These are phyloP conservation scores for Diaporthe helianthi DNA, from an alignment of 2,329 filamentous ascomycete genomes.

Conservation along the genomic window DNA sequence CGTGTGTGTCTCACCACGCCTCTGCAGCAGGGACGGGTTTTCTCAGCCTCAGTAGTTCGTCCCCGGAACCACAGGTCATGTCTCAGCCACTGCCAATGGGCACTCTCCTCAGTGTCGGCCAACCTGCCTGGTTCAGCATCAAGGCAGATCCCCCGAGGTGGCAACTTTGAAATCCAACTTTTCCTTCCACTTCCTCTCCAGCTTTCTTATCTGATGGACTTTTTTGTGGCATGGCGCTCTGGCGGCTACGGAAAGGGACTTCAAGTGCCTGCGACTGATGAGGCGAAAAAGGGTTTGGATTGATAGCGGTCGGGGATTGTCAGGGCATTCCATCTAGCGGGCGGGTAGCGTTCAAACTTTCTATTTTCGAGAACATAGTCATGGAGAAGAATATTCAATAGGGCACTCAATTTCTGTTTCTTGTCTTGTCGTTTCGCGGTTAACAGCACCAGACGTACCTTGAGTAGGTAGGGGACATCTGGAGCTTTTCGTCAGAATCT, in stretches of 20 bases:
- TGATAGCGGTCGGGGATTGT: neutral
- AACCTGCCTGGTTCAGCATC: neutral
- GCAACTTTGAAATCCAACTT: neutral
- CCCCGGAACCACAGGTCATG: neutral
- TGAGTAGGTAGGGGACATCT: no score
- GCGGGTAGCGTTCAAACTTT: neutral
- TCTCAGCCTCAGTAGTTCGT: neutral
- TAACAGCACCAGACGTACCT: neutral
- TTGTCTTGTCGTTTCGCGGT: neutral
- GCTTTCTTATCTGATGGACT: neutral
- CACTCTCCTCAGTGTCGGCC: neutral
- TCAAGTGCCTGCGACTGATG: neutral
- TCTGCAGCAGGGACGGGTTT: neutral
- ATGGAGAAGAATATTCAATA: neutral
- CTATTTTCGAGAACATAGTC: neutral
- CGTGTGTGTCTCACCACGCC: neutral
- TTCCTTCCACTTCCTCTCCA: neutral
- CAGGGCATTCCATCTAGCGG: neutral
- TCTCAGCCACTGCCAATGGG: conserved; percentile 8
- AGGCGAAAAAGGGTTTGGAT: neutral
- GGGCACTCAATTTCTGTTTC: conserved; percentile 2
- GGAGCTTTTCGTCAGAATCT: neutral
- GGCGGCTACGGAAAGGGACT: neutral
- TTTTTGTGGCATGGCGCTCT: conserved; percentile 11
- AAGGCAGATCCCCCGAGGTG: no score